A percentile compares a stretch with the other conserved stretches of the same genome.
These are phyloP conservation scores for Coccomyxa subellipsoidea DNA, from an alignment of 163 green algal species.

Conservation along the genomic window DNA sequence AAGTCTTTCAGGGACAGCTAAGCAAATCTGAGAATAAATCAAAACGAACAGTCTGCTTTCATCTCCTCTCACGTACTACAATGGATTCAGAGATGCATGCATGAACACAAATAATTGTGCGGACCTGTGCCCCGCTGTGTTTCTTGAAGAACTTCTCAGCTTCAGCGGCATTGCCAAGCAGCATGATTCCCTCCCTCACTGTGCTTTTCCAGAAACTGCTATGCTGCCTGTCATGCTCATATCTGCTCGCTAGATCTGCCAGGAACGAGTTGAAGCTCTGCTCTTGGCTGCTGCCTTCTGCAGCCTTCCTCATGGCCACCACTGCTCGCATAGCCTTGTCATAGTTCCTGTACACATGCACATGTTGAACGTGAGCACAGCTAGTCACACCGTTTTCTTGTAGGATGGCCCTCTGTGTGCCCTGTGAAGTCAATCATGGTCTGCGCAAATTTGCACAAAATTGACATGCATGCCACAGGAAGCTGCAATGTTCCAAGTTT, in stretches of 20 bases:
- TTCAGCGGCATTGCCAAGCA: not conserved
- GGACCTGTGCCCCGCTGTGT: not conserved
- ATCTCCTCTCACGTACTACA: no score
- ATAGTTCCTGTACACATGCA: constrained; percentile 7
- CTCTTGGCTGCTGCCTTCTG: not conserved
- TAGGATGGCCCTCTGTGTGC: no score
- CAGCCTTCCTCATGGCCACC: not conserved
- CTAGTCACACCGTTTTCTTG: no score
- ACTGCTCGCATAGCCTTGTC: not conserved
- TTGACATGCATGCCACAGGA: no score
- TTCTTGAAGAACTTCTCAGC: not conserved
- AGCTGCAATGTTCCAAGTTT: no score
- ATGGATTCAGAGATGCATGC: no score
- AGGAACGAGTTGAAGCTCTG: not conserved
- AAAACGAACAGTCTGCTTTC: no score
- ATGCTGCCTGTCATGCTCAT: not conserved
- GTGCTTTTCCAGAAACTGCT: not conserved
- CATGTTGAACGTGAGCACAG: no score
- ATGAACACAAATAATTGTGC: not conserved
- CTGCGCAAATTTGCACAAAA: no score
- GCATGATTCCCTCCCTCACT: not conserved
- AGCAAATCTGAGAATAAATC: not conserved
- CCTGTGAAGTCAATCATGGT: no score
- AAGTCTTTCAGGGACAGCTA: not conserved
- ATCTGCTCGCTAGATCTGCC: not conserved